phyloP scores from a whole-genome alignment of 2,329 filamentous ascomycete species.

The Aureobasidium subglaciale region DNA sequence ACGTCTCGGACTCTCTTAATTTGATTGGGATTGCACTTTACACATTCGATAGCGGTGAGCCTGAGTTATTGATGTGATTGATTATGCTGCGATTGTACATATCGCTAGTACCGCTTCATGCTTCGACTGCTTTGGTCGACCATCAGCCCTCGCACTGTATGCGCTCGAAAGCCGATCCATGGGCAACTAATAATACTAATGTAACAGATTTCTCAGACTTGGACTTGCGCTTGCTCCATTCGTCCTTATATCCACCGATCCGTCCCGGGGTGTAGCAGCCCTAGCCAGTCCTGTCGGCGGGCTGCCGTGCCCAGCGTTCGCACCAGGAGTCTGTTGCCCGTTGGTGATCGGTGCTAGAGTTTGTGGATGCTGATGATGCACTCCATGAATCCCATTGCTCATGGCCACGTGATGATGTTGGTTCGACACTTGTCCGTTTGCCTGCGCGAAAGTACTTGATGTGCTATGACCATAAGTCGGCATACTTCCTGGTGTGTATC shows the following conservation, averaged over 20 bases:
- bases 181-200: constrained; percentile 23
- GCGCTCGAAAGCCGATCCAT: not conserved
- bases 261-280: constrained; percentile 23
- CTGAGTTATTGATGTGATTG: not conserved
- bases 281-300: constrained; percentile 1
- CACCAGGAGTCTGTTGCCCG: not conserved
- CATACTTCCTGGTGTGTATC: not conserved
- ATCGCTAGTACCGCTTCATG: not conserved
- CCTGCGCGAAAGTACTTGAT: not conserved
- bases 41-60: not conserved
- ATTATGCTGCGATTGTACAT: not conserved
- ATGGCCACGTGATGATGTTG: constrained; percentile 5
- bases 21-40: not conserved
- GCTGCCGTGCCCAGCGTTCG: not conserved
- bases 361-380: constrained; percentile 7
- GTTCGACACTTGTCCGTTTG: not conserved
- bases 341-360: not conserved
- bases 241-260: constrained; percentile 20
- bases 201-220: constrained; percentile 41
- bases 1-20: too few species aligned
- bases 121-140: not conserved
- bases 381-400: constrained; percentile 9
- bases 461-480: not conserved
- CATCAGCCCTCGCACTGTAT: not conserved
- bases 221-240: constrained; percentile 40